Evolutionary conservation across 495 filamentous ascomycete genomes (phyloP).

Genomic region (Lophium mytilinum): DNA sequence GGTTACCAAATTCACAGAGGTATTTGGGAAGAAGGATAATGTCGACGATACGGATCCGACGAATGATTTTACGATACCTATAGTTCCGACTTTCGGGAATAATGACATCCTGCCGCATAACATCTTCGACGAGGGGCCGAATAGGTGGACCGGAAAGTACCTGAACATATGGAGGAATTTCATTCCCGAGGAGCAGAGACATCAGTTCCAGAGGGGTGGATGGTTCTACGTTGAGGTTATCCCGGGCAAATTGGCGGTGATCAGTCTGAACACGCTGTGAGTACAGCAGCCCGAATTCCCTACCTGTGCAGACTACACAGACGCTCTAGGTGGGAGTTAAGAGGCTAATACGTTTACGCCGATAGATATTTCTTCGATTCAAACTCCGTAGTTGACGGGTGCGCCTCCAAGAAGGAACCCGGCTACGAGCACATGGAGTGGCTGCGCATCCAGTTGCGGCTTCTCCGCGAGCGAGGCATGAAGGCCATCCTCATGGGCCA

Average conservation of each 20-base stretch:
- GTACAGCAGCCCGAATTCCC: background rate
- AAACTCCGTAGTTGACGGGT: constrained; percentile 89
- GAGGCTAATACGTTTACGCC: no score
- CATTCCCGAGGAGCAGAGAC: constrained; percentile 87
- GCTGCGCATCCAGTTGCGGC: constrained; percentile 82
- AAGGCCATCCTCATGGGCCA: constrained; percentile 94
- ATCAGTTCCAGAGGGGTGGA: constrained; percentile 83
- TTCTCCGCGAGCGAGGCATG: constrained; percentile 74
- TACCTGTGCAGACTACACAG: background rate
- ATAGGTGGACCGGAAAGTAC: constrained; percentile 69
- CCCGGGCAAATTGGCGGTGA: constrained; percentile 73
- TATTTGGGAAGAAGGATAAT: constrained; percentile 53
- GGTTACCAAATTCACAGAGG: constrained; percentile 63
- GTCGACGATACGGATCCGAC: constrained; percentile 41
- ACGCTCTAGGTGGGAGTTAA: no score
- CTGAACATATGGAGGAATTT: constrained; percentile 70
- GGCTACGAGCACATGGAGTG: constrained; percentile 95
- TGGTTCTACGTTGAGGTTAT: constrained; percentile 95
- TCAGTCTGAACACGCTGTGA: constrained; percentile 85
- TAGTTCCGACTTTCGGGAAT: constrained; percentile 88
- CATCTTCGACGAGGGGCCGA: constrained; percentile 77
- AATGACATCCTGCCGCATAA: constrained; percentile 98
- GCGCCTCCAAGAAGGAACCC: constrained; percentile 63
- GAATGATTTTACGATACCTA: constrained; percentile 60
- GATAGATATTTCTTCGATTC: constrained; percentile 76